phyloP scores from a whole-genome alignment of 208 protist genomes.

The Leishmania mexicana region DNA sequence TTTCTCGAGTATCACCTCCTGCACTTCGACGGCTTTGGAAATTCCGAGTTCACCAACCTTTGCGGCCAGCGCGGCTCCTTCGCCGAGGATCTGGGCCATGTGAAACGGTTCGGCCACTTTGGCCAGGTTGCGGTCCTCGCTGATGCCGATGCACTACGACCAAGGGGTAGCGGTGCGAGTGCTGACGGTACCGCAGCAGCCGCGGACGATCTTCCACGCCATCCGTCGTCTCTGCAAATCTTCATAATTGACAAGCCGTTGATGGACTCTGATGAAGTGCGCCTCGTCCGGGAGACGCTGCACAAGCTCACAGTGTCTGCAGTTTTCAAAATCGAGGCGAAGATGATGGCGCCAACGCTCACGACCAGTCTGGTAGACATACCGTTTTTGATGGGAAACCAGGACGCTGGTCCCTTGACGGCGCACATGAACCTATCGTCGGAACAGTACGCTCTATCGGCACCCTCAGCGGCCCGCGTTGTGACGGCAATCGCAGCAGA shows the following conservation, averaged over 20 bases:
- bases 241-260: conserved; percentile 62
- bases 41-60: conserved; percentile 57
- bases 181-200: neutral
- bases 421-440: neutral
- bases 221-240: conserved; percentile 48
- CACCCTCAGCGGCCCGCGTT: neutral
- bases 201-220: neutral
- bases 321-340: neutral
- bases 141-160: conserved; percentile 36
- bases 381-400: neutral
- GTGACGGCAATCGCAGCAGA: neutral
- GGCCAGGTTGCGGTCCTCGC: conserved; percentile 42
- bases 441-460: neutral
- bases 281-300: conserved; percentile 18
- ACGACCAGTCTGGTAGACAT: neutral
- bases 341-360: neutral
- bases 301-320: conserved; percentile 8
- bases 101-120: conserved; percentile 50
- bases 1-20: conserved; percentile 76
- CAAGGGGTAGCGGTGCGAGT: neutral
- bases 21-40: conserved; percentile 52
- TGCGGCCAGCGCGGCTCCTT: conserved; percentile 69
- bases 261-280: conserved; percentile 38
- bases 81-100: conserved; percentile 54
- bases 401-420: neutral